Percentiles rank a stretch among this genome's conserved stretches.
Conservation (phyloP, 306 rosid genomes). For the Echinosophora koreensis region DNA sequence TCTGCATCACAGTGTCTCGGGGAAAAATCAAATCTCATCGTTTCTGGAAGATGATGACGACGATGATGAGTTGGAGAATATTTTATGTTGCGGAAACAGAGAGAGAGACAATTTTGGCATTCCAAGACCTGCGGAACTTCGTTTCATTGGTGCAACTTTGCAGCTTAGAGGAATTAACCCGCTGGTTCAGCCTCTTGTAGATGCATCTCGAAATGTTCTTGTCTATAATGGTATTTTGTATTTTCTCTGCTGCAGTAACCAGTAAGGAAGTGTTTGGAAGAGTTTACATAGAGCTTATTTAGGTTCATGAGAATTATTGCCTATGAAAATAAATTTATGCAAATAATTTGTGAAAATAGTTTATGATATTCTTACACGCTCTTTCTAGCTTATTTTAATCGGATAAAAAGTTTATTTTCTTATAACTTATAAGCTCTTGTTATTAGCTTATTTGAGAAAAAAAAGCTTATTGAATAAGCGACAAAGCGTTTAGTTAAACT, state of each 20-base stretch:
- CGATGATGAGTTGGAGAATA: conserved; percentile 29
- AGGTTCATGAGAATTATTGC: no score
- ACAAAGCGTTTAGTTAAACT: no score
- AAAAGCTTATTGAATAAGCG: no score
- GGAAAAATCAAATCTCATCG: conserved; percentile 48
- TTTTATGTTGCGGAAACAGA: conserved; percentile 17
- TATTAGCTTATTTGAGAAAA: no score
- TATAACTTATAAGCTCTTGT: no score
- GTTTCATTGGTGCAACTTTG: conserved; percentile 79
- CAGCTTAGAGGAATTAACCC: conserved; percentile 80
- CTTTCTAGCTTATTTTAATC: no score
- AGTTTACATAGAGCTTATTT: no score
- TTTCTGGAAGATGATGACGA: conserved; percentile 52
- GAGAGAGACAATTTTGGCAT: conserved; percentile 6
- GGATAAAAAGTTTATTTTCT: no score
- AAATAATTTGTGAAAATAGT: no score
- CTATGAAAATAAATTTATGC: no score
- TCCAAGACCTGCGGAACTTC: conserved; percentile 50
- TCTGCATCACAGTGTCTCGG: conserved; percentile 48
- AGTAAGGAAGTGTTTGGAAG: no score
- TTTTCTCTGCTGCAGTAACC: not conserved
- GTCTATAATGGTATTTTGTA: conserved; percentile 70
- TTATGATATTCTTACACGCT: no score
- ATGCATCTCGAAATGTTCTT: conserved; percentile 68
- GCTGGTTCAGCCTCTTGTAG: conserved; percentile 79